Evolutionary conservation across 163 green algal genomes (phyloP).

Genomic region (Trebouxiophyceae sp.): DNA sequence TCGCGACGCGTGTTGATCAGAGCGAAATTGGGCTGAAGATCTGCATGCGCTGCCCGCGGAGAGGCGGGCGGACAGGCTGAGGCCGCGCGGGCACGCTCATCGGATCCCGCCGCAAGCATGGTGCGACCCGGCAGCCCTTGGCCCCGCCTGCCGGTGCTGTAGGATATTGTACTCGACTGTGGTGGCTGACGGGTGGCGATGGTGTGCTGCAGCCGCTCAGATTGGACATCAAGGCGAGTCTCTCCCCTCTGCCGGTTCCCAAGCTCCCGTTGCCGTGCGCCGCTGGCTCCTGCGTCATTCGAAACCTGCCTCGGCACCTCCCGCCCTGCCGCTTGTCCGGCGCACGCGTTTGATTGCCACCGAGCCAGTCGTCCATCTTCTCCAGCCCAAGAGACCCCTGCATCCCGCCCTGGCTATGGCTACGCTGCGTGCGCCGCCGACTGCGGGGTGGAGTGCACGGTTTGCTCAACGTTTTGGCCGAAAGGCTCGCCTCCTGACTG

Average conservation of each 20-base stretch:
- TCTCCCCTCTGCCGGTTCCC: not conserved
- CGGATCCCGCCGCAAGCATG: too few species aligned
- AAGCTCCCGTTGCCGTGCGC: not conserved
- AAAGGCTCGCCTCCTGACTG: not conserved
- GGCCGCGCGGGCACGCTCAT: too few species aligned
- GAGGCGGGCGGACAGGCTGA: too few species aligned
- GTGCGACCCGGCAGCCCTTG: too few species aligned
- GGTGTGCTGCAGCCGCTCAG: slow-evolving; percentile 51
- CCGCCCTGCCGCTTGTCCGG: not conserved
- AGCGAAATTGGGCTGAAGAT: too few species aligned
- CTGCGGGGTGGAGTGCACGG: not conserved
- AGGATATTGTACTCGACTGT: too few species aligned
- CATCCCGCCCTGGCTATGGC: slow-evolving; percentile 23
- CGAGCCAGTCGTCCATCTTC: not conserved
- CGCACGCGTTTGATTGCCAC: not conserved
- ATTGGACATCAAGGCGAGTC: slow-evolving; percentile 61
- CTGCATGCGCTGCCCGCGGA: too few species aligned
- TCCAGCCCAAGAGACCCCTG: not conserved
- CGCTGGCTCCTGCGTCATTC: not conserved
- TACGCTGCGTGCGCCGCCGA: slow-evolving; percentile 2
- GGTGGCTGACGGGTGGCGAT: too few species aligned
- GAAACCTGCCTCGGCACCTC: not conserved
- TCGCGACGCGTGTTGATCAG: too few species aligned
- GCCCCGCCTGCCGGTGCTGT: too few species aligned
- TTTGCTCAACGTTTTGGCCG: not conserved